phyloP scores from a whole-genome alignment of 2,329 filamentous ascomycete genomes.

The Chrysoporthe deuterocubensis region DNA sequence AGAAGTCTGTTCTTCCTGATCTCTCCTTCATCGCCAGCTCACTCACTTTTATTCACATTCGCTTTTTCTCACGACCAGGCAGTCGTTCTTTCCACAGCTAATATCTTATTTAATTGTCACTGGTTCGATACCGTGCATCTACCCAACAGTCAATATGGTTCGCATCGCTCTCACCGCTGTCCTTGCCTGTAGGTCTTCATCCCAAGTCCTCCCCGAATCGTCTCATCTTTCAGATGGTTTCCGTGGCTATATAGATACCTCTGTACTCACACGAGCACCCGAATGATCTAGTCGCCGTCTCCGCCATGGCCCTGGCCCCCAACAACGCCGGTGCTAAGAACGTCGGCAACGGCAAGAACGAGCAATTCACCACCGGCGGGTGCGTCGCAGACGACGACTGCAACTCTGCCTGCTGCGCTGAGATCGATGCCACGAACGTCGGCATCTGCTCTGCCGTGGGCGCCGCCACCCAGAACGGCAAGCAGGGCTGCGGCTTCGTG shows the following conservation, averaged over 20 bases:
- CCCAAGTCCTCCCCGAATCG: neutral
- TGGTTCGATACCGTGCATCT: constrained; percentile 34
- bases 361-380: constrained; percentile 42
- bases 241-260: neutral
- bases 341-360: constrained; percentile 36
- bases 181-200: constrained; percentile 34
- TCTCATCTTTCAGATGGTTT: neutral
- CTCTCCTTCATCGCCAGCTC: neutral
- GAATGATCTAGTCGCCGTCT: constrained; percentile 33
- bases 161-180: constrained; percentile 35
- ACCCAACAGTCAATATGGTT: constrained; percentile 45
- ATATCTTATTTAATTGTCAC: neutral
- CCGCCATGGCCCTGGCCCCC: constrained; percentile 36
- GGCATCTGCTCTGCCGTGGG: constrained; percentile 40
- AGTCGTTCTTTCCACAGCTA: constrained; percentile 14
- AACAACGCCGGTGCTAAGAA: constrained; percentile 39
- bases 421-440: constrained; percentile 33
- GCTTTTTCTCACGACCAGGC: constrained; percentile 16
- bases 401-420: constrained; percentile 36
- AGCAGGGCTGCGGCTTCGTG: constrained; percentile 40
- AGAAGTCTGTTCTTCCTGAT: neutral
- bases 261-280: neutral
- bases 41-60: neutral
- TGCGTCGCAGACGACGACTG: constrained; percentile 40
- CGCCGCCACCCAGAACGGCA: constrained; percentile 40